Percentiles rank a stretch among this genome's conserved stretches.
phyloP scores from a whole-genome alignment of 768 basidiomycete genomes.

The Lentinula edodes region DNA sequence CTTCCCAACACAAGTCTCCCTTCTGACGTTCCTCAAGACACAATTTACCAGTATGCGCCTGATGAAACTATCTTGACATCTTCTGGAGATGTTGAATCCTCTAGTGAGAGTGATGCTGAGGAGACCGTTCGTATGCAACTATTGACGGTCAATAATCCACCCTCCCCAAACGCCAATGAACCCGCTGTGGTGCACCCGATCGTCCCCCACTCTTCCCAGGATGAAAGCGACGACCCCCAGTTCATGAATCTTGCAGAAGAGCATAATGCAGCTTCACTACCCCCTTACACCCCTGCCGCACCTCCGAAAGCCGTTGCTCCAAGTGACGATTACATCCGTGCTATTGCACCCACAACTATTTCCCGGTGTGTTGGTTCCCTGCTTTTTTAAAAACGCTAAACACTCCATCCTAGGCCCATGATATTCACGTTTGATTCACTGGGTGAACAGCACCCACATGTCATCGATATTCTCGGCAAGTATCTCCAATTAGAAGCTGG shows the following conservation, averaged over 20 bases:
- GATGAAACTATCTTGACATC: background rate
- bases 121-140: background rate
- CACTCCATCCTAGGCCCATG: slow-evolving; percentile 47
- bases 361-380: background rate
- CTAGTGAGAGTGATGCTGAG: background rate
- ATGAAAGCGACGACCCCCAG: no score
- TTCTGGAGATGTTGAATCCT: background rate
- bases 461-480: slow-evolving; percentile 47
- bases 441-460: slow-evolving; percentile 63
- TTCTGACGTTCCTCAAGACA: background rate
- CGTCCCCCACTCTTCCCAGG: background rate
- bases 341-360: background rate
- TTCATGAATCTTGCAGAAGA: no score
- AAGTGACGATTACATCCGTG: background rate
- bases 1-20: background rate
- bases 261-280: no score
- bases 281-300: no score
- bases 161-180: background rate
- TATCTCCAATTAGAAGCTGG: slow-evolving; percentile 78
- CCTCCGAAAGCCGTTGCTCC: no score
- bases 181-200: no score
- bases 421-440: slow-evolving; percentile 92
- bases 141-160: background rate
- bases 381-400: background rate
- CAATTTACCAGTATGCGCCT: background rate